Percentiles rank a stretch among this genome's conserved stretches.
Evolutionary conservation across 2,329 filamentous ascomycete genomes (phyloP).

Genomic region (Gliomastix tumulicola): DNA sequence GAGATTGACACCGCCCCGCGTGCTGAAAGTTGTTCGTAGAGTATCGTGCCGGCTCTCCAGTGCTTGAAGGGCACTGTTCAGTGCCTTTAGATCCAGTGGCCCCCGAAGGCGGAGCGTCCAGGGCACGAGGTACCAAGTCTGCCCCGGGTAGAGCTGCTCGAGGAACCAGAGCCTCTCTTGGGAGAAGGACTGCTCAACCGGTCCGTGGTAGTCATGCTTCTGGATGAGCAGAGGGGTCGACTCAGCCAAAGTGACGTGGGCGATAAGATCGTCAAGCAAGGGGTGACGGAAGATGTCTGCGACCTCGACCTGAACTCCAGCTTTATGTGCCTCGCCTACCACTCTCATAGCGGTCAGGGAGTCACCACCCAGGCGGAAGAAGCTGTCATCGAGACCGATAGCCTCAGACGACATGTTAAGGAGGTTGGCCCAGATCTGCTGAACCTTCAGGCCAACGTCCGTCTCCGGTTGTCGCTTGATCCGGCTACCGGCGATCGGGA

Average conservation of each 20-base stretch:
- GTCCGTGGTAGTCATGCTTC: not conserved
- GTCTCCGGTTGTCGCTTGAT: too few relatives aligned
- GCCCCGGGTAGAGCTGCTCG: conserved; percentile 6
- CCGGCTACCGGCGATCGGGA: too few relatives aligned
- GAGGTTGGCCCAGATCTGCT: conserved; percentile 26
- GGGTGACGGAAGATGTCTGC: conserved; percentile 14
- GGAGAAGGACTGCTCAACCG: conserved; percentile 8
- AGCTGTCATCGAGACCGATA: conserved; percentile 11
- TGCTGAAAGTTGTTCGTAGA: conserved; percentile 7
- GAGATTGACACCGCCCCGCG: conserved; percentile 1
- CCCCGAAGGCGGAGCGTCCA: conserved; percentile 4
- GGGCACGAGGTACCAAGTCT: conserved; percentile 6
- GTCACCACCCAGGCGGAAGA: conserved; percentile 20
- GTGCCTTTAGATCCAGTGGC: conserved; percentile 1
- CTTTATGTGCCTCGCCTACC: too few relatives aligned
- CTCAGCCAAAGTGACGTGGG: not conserved
- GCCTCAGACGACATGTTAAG: conserved; percentile 15
- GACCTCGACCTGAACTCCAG: too few relatives aligned
- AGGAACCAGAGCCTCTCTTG: conserved; percentile 9
- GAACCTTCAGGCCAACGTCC: too few relatives aligned
- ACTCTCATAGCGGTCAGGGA: conserved; percentile 16
- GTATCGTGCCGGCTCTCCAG: conserved; percentile 8
- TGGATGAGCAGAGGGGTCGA: too few relatives aligned
- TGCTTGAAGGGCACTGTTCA: conserved; percentile 3
- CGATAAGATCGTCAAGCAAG: conserved; percentile 1